These are phyloP conservation scores for Astraeus odoratus DNA, from an alignment of 768 basidiomycete species.

Conservation along the genomic window DNA sequence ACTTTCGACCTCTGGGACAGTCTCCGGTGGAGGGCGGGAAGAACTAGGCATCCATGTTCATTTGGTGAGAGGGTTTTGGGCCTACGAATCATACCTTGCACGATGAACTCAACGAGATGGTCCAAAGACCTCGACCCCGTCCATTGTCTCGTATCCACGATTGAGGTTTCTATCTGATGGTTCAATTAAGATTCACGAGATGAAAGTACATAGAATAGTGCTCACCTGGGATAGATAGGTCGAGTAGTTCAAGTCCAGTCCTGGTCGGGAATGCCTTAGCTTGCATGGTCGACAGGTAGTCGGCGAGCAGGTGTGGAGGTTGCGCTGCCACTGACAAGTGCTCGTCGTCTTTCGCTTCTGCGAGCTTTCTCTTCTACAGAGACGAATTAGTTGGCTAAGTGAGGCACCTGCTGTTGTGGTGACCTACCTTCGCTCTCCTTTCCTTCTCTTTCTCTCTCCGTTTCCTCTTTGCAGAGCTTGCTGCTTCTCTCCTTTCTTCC, in stretches of 20 bases:
- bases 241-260: constrained; percentile 73
- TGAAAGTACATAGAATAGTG: constrained; percentile 2
- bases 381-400: constrained; percentile 2
- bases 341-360: constrained; percentile 35
- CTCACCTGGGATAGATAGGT: constrained; percentile 73
- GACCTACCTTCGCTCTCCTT: constrained; percentile 57
- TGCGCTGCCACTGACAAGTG: constrained; percentile 47
- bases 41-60: constrained; percentile 32
- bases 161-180: constrained; percentile 56
- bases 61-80: neutral
- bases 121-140: constrained; percentile 65
- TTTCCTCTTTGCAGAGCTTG: constrained; percentile 53
- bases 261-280: constrained; percentile 61
- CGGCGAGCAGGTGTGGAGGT: constrained; percentile 48
- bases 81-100: constrained; percentile 52
- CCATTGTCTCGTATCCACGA: constrained; percentile 73
- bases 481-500: constrained; percentile 12
- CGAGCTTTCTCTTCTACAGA: constrained; percentile 59
- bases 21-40: constrained; percentile 61
- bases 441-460: constrained; percentile 69
- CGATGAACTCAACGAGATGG: constrained; percentile 67
- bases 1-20: constrained; percentile 70
- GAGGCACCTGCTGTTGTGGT: constrained; percentile 4
- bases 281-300: constrained; percentile 62
- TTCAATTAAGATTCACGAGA: constrained; percentile 39